phyloP scores from a whole-genome alignment of 108 stramenopile species.

The Fragilaria radians region DNA sequence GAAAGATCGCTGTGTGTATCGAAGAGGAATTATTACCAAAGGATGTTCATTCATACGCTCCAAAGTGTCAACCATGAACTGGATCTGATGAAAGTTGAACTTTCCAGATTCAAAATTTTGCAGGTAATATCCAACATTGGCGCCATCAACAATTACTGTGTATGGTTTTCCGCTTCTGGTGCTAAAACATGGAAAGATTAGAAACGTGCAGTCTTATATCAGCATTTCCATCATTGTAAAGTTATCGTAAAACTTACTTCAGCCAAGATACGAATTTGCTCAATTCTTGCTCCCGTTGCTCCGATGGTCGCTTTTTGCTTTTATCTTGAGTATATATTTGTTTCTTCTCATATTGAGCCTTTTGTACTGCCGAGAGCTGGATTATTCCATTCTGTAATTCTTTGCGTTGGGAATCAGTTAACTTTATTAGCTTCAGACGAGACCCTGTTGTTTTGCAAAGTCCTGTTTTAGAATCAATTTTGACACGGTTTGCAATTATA shows the following conservation, averaged over 20 bases:
- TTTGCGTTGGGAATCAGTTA: conserved; percentile 48
- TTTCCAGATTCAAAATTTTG: conserved; percentile 46
- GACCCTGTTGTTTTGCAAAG: conserved; percentile 54
- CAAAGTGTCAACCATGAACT: conserved; percentile 3
- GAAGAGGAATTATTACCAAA: not conserved
- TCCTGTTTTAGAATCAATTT: conserved; percentile 48
- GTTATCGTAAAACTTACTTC: conserved; percentile 13
- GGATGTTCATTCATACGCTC: conserved; percentile 2
- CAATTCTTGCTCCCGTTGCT: conserved; percentile 37
- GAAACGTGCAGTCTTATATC: no score
- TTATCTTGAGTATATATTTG: conserved; percentile 15
- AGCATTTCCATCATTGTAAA: not conserved
- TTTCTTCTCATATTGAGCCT: conserved; percentile 4
- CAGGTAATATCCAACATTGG: conserved; percentile 79
- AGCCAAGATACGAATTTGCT: conserved; percentile 61
- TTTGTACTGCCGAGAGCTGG: conserved; percentile 1
- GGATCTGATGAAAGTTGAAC: conserved; percentile 14
- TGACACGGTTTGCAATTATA: conserved; percentile 45
- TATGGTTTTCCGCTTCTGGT: conserved; percentile 71
- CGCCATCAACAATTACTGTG: conserved; percentile 77
- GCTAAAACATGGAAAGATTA: no score
- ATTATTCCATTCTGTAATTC: conserved; percentile 42
- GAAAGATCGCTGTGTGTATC: not conserved
- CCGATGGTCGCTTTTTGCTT: conserved; percentile 5
- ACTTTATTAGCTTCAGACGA: conserved; percentile 54